Conservation (phyloP, 768 basidiomycete genomes). For the Boletus subcaerulescens region DNA sequence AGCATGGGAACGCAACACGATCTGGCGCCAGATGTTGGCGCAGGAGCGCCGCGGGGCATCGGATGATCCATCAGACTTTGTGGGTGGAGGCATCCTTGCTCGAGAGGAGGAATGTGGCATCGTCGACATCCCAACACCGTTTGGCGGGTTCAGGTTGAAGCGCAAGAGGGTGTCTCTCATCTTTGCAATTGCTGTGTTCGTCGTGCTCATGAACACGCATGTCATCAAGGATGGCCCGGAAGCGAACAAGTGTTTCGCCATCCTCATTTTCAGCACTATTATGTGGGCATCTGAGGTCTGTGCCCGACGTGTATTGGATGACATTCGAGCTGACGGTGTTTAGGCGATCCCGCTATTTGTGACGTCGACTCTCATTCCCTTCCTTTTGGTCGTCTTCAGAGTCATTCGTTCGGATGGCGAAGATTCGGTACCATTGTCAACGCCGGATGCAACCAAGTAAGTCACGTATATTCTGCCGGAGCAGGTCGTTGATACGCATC, state of each 20-base stretch:
- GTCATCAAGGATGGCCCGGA: conserved; percentile 55
- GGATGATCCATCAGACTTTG: conserved; percentile 34
- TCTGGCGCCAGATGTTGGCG: conserved; percentile 95
- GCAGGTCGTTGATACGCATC: neutral
- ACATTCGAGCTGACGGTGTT: neutral
- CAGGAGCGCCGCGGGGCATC: conserved; percentile 62
- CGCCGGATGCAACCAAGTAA: conserved; percentile 79
- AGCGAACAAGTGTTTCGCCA: conserved; percentile 88
- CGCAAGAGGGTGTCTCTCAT: conserved; percentile 56
- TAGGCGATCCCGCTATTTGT: conserved; percentile 97
- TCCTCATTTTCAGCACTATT: conserved; percentile 85
- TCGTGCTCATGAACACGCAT: conserved; percentile 56
- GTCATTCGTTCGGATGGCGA: conserved; percentile 60
- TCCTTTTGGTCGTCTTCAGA: conserved; percentile 80
- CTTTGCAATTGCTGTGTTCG: conserved; percentile 56
- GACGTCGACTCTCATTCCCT: conserved; percentile 88
- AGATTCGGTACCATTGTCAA: conserved; percentile 47
- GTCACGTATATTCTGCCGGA: conserved; percentile 17
- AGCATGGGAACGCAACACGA: conserved; percentile 96
- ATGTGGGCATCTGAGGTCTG: conserved; percentile 94
- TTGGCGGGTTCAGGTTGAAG: conserved; percentile 66
- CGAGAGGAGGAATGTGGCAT: conserved; percentile 38
- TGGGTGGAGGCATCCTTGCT: conserved; percentile 46
- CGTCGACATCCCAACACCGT: conserved; percentile 54
- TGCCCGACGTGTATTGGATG: neutral